Evolutionary conservation across 148 eudicot genomes (phyloP).

Genomic region (Arctostaphylos glauca): DNA sequence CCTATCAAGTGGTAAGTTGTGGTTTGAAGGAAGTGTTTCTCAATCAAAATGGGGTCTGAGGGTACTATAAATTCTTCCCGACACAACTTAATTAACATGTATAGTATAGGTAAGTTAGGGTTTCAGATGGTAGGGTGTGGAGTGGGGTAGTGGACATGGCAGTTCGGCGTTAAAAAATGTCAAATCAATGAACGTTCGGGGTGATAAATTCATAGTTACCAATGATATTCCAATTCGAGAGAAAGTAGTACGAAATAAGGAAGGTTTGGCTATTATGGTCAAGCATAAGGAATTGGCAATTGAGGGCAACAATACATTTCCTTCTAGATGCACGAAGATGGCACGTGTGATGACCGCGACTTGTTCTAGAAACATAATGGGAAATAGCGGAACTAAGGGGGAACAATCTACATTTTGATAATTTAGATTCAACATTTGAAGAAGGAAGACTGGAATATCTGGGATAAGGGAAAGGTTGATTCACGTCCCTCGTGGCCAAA

Average conservation of each 20-base stretch:
- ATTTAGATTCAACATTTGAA: no score
- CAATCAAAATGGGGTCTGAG: neutral
- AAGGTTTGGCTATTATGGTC: neutral
- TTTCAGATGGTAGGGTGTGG: slow-evolving; percentile 8
- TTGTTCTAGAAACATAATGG: no score
- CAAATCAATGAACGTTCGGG: neutral
- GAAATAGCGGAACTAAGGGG: no score
- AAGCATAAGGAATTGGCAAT: no score
- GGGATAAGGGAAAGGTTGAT: no score
- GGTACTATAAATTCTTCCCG: neutral
- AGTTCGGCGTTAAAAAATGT: neutral
- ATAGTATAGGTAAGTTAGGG: slow-evolving; percentile 3
- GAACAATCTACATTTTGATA: no score
- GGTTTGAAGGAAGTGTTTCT: slow-evolving; percentile 5
- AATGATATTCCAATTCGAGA: neutral
- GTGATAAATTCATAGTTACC: neutral
- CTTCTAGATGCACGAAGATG: no score
- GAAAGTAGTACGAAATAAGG: neutral
- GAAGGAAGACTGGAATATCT: no score
- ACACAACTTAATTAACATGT: neutral
- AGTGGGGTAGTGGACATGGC: neutral
- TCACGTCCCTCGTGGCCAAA: no score
- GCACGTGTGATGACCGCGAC: no score
- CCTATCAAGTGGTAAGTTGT: neutral
- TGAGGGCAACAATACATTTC: no score